These are phyloP conservation scores for Mortierella sp. DNA, from an alignment of 371 early-diverging fungal genomes.

Conservation along the genomic window DNA sequence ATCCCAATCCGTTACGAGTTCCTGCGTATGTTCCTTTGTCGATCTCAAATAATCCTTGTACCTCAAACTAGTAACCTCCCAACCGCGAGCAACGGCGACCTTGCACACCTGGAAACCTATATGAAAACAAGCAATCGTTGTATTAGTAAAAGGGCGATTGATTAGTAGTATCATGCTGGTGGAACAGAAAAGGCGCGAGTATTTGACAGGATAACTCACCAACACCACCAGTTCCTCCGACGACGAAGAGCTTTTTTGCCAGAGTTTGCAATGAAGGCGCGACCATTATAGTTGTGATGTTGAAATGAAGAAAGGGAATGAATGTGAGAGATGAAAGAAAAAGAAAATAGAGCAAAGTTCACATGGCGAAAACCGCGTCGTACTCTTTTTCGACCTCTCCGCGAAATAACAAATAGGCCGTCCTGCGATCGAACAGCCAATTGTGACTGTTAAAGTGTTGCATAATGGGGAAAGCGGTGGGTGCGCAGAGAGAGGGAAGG, in stretches of 20 bases:
- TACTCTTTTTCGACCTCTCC: not conserved
- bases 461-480: not conserved
- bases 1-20: not conserved
- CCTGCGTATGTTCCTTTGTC: not conserved
- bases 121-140: not conserved
- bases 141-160: not conserved
- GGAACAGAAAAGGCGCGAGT: not conserved
- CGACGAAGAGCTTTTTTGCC: slow-evolving; percentile 74
- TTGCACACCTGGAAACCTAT: slow-evolving; percentile 74
- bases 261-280: slow-evolving; percentile 45
- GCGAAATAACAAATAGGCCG: not conserved
- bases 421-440: not conserved
- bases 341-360: not conserved
- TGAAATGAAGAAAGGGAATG: not conserved
- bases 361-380: not conserved
- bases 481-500: not conserved
- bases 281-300: slow-evolving; percentile 29
- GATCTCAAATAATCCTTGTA: slow-evolving; percentile 41
- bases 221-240: slow-evolving; percentile 82
- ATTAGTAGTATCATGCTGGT: too few relatives aligned
- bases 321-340: not conserved
- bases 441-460: not conserved
- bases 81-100: slow-evolving; percentile 74
- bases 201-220: slow-evolving; percentile 59
- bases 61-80: slow-evolving; percentile 85